Evolutionary conservation across 352 stramenopile genomes (phyloP).

Genomic region (Pythium angustatum): DNA sequence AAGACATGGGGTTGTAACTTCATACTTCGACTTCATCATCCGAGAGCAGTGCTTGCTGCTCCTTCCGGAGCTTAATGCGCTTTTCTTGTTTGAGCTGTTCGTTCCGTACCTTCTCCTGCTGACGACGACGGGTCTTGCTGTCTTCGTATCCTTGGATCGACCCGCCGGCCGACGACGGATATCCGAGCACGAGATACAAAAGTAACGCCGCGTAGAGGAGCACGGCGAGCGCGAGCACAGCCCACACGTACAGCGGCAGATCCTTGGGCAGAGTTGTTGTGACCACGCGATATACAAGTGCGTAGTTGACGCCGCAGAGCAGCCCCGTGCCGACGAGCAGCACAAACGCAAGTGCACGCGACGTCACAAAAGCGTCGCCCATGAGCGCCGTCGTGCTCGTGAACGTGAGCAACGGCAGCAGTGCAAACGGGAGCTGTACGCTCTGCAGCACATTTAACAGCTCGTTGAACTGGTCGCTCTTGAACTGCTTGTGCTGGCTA

Average conservation of each 20-base stretch:
- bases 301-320: conserved; percentile 66
- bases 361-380: conserved; percentile 55
- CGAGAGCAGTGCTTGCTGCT: conserved; percentile 20
- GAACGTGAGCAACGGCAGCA: conserved; percentile 85
- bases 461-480: conserved; percentile 89
- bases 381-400: conserved; percentile 59
- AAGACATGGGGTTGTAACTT: conserved; percentile 51
- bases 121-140: background rate
- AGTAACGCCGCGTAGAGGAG: conserved; percentile 46
- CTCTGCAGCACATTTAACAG: conserved; percentile 92
- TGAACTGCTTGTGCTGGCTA: conserved; percentile 72
- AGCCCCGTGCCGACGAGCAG: conserved; percentile 45
- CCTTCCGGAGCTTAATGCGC: conserved; percentile 9
- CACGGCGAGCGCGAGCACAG: conserved; percentile 22
- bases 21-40: conserved; percentile 26
- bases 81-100: conserved; percentile 1
- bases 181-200: conserved; percentile 57
- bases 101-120: conserved; percentile 8
- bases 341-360: conserved; percentile 32
- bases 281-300: conserved; percentile 56
- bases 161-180: conserved; percentile 31
- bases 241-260: conserved; percentile 27
- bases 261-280: conserved; percentile 37
- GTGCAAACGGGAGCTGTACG: conserved; percentile 91
- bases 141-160: conserved; percentile 26